Percentiles rank a stretch among this genome's conserved stretches.
Conservation (phyloP, 495 filamentous ascomycete genomes). For the Talaromyces thailandensis region DNA sequence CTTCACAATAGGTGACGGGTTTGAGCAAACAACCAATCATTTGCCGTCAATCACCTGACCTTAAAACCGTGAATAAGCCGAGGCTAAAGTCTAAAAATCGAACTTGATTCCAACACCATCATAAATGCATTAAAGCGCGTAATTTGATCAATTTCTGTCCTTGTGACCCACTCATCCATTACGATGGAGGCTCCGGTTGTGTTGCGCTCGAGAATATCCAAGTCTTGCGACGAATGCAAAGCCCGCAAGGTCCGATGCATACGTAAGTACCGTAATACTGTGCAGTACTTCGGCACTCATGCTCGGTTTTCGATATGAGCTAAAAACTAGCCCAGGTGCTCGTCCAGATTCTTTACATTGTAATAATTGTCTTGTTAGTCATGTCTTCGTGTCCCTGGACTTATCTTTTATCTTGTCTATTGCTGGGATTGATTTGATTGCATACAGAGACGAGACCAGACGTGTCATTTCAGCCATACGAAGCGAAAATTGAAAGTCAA, state of each 20-base stretch:
- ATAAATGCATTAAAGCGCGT: neutral
- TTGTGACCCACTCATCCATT: neutral
- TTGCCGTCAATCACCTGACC: neutral
- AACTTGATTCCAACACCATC: neutral
- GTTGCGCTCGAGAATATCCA: conserved; percentile 9
- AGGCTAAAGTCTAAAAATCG: neutral
- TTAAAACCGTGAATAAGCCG: neutral
- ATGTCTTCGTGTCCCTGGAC: neutral
- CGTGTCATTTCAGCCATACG: conserved; percentile 19
- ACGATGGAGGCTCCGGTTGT: neutral
- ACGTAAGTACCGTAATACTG: conserved; percentile 12
- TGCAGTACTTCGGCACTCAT: neutral
- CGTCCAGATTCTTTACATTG: conserved; percentile 13
- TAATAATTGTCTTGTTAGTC: conserved; percentile 17
- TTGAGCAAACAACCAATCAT: neutral
- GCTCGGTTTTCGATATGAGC: neutral
- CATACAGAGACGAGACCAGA: conserved; percentile 13
- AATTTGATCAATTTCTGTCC: neutral
- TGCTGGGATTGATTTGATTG: neutral
- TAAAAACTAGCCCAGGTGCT: conserved; percentile 4
- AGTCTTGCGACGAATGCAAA: conserved; percentile 23
- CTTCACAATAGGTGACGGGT: neutral
- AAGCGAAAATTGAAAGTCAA: conserved; percentile 8
- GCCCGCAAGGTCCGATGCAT: conserved; percentile 24
- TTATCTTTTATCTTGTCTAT: neutral